Evolutionary conservation across 192 early-diverging fungal genomes (phyloP).

Genomic region (Backusella mclennaniae): DNA sequence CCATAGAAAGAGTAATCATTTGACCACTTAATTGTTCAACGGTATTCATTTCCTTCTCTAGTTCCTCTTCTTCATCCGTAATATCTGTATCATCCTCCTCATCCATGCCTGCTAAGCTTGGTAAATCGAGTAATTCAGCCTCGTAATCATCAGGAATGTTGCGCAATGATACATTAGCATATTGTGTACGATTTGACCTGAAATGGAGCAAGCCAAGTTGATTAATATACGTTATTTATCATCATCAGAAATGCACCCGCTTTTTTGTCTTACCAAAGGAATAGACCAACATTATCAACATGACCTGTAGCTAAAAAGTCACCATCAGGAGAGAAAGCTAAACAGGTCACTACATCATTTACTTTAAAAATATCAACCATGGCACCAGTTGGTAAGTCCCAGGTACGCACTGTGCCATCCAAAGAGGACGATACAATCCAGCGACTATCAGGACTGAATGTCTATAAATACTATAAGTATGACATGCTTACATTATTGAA

Average conservation of each 20-base stretch:
- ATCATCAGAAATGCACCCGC: too few relatives aligned
- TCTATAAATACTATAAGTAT: slow-evolving; percentile 37
- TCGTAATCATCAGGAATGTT: slow-evolving; percentile 60
- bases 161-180: slow-evolving; percentile 65
- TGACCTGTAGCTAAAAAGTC: slow-evolving; percentile 93
- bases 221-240: background rate
- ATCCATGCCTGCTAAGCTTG: slow-evolving; percentile 53
- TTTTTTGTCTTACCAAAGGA: slow-evolving; percentile 65
- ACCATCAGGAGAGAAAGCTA: slow-evolving; percentile 88
- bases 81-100: slow-evolving; percentile 49
- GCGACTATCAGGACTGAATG: slow-evolving; percentile 89
- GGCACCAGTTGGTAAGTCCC: slow-evolving; percentile 93
- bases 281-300: slow-evolving; percentile 89
- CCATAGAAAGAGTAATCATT: slow-evolving; percentile 83
- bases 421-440: slow-evolving; percentile 82
- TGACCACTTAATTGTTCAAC: slow-evolving; percentile 68
- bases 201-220: background rate
- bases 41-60: slow-evolving; percentile 15
- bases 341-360: slow-evolving; percentile 72
- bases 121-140: slow-evolving; percentile 50
- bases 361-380: slow-evolving; percentile 85
- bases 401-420: slow-evolving; percentile 89
- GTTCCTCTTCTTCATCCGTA: slow-evolving; percentile 20
- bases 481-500: slow-evolving; percentile 6
- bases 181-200: slow-evolving; percentile 80